phyloP scores from a whole-genome alignment of 257 asterid genomes.

The Primulina tabacum region DNA sequence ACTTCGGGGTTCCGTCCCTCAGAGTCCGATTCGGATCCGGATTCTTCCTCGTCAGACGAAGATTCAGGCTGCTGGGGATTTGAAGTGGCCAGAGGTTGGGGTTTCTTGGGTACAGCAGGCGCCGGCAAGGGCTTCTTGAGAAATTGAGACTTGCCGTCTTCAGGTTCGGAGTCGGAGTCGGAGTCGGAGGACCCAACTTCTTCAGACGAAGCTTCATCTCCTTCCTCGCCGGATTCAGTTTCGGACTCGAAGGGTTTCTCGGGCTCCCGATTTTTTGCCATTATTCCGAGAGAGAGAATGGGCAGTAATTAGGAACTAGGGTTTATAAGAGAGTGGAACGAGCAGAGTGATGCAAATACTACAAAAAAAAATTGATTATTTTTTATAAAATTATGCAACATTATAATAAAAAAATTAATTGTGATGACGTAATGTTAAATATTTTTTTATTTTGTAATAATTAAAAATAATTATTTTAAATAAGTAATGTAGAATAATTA shows the following conservation, averaged over 20 bases:
- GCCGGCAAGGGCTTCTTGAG: conserved; percentile 21
- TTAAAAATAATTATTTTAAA: too few species aligned
- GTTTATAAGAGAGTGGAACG: background rate
- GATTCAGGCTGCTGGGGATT: conserved; percentile 21
- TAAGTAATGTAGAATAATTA: too few species aligned
- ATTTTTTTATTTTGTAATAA: too few species aligned
- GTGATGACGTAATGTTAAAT: too few species aligned
- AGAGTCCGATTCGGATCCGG: conserved; percentile 44
- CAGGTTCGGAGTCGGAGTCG: conserved; percentile 39
- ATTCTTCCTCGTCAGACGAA: conserved; percentile 38
- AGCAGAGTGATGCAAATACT: too few species aligned
- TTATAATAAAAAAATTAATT: too few species aligned
- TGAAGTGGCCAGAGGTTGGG: conserved; percentile 17
- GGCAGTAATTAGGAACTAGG: conserved; percentile 13
- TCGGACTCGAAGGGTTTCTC: conserved; percentile 25
- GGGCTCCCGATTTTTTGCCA: conserved; percentile 37
- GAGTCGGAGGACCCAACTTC: conserved; percentile 28
- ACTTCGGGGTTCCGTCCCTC: conserved; percentile 27
- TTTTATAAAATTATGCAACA: too few species aligned
- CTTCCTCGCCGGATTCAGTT: conserved; percentile 38
- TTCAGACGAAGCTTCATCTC: conserved; percentile 34
- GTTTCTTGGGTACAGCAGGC: conserved; percentile 15
- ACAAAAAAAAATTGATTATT: too few species aligned
- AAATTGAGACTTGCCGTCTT: conserved; percentile 16
- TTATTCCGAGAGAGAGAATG: background rate